Evolutionary conservation across 345 rosid species (phyloP).

Genomic region (Cardiospermum halicacabum): DNA sequence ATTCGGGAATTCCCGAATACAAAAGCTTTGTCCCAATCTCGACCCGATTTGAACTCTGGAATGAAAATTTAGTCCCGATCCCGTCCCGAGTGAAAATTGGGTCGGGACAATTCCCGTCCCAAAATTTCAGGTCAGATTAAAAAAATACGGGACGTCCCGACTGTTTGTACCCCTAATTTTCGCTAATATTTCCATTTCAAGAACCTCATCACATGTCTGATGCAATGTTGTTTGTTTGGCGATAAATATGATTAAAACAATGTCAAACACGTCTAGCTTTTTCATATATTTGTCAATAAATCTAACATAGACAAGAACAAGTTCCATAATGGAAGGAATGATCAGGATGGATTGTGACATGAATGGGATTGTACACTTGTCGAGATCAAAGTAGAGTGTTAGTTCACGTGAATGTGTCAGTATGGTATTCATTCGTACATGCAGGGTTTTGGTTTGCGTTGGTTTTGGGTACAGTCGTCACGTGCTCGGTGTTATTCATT

Average conservation of each 20-base stretch:
- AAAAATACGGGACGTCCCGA: too few species aligned
- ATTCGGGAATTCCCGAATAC: too few species aligned
- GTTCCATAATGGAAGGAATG: neutral
- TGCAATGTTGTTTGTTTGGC: neutral
- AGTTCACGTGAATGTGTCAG: constrained; percentile 3
- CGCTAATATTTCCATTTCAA: neutral
- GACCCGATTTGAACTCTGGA: too few species aligned
- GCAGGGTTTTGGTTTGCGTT: too few species aligned
- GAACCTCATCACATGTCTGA: neutral
- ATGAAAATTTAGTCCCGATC: too few species aligned
- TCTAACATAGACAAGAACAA: neutral
- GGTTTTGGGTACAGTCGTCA: neutral
- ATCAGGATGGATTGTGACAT: neutral
- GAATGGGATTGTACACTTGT: neutral
- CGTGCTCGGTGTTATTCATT: neutral
- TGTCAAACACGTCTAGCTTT: neutral
- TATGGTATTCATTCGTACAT: too few species aligned
- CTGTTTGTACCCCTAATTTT: too few species aligned
- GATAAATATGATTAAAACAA: neutral
- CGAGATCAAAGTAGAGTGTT: neutral
- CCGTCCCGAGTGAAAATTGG: too few species aligned
- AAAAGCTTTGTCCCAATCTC: too few species aligned
- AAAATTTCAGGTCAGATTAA: too few species aligned
- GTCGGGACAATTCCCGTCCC: too few species aligned
- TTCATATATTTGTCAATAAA: neutral